Base-by-base conservation (phyloP, 371 early-diverging fungal genomes). In the Lichtheimia ornata region DNA sequence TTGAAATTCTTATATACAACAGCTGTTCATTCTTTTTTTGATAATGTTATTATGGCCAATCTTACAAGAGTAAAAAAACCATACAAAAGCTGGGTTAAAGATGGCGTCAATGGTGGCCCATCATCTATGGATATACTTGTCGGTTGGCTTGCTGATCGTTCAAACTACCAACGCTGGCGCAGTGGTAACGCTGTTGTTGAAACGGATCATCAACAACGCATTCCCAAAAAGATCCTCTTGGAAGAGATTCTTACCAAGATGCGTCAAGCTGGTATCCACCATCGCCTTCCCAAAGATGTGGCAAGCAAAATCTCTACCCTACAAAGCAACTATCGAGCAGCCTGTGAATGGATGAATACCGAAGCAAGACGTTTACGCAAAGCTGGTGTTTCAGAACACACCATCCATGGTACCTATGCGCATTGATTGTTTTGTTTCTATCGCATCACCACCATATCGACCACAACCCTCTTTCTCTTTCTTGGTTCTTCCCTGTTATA, bases 21-120 rank as follows among this genome's bases (percentile, higher is more conserved):
- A 35, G 11, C 11, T 35, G 6, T 11, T 6, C 35, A 35, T 35
- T 28, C 27, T 9, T 35, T 35, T 35, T 35, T 9, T 5, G 35
- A 35, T 35, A 35, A 35, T 35, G 35, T 35, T 35, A 35, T 11
- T 35, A 35, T 35, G 35, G 35, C 35, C 35, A 35, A 35, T 35
- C 35, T 35, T 9, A 35, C 35, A 35, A 56, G 44, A 45, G 43
- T 73, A 27, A 78, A 78, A 28, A 78, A 78, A 30, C 79, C 79
- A 15, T 78, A 78, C 53, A 78, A 78, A 51, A 74, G 75, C 43
- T 78, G 79, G 79, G 58, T 78, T n/a, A 78, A 78, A 50, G 79
- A 78, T 59, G 79, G 75, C n/a, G 75, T 78, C 20, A 73, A 71
- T 50, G 78, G 78, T 17, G 78, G 78, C 1, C 73, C 75, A 20